These are phyloP conservation scores for Endogone sp. DNA, from an alignment of 192 early-diverging fungal genomes.

Conservation along the genomic window DNA sequence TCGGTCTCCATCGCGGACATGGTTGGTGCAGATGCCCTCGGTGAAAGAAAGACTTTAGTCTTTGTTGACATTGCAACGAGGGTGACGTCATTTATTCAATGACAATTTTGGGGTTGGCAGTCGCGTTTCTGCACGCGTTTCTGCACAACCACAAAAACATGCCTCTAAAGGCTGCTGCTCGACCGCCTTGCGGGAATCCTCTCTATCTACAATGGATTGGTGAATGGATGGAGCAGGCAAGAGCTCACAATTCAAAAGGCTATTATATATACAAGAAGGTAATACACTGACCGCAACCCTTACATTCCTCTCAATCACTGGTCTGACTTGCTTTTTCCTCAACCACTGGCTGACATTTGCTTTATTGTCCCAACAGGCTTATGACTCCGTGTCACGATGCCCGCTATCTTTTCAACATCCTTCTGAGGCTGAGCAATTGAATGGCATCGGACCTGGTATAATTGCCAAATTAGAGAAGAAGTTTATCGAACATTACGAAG, in stretches of 20 bases:
- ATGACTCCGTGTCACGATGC: slow-evolving; percentile 56
- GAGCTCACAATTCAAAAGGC: slow-evolving; percentile 36
- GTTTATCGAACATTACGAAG: slow-evolving; percentile 50
- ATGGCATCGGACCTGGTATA: slow-evolving; percentile 61
- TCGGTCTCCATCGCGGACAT: not conserved
- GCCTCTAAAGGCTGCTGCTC: not conserved
- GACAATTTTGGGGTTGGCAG: too few relatives aligned
- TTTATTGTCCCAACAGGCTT: slow-evolving; percentile 46
- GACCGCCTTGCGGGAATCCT: slow-evolving; percentile 40
- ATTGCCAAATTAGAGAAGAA: slow-evolving; percentile 46
- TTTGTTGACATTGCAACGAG: too few relatives aligned
- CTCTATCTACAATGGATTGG: slow-evolving; percentile 60
- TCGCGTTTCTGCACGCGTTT: too few relatives aligned
- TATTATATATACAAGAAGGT: slow-evolving; percentile 60
- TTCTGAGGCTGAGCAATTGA: slow-evolving; percentile 49
- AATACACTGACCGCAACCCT: too few relatives aligned
- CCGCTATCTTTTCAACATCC: slow-evolving; percentile 57
- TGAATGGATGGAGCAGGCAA: slow-evolving; percentile 63
- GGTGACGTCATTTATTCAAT: too few relatives aligned
- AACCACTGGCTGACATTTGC: not conserved
- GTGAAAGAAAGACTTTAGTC: too few relatives aligned
- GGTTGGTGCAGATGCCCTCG: too few relatives aligned
- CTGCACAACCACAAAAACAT: not conserved
- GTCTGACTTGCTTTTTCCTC: not conserved
- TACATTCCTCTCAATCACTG: not conserved